Percentiles rank a stretch among this genome's conserved stretches.
Conservation (phyloP, 441 rosid species). For the Flueggea neowawraea region DNA sequence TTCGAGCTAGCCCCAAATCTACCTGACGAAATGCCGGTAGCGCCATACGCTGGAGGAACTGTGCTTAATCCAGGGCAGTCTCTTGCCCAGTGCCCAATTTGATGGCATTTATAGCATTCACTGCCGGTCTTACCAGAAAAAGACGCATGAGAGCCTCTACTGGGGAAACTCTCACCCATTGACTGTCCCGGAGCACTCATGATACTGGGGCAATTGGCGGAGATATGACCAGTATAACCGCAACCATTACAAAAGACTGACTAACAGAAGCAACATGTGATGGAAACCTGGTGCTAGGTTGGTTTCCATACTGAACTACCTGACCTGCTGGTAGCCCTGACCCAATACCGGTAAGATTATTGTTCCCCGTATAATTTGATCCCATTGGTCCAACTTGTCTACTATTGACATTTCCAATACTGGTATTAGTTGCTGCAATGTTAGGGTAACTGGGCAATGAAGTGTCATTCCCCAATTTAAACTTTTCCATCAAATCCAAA, state of each 20-base stretch:
- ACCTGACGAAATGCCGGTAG: conserved; percentile 33
- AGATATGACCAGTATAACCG: conserved; percentile 53
- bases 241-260: conserved; percentile 46
- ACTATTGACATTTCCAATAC: conserved; percentile 28
- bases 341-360: conserved; percentile 23
- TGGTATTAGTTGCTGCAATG: conserved; percentile 18
- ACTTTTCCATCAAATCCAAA: conserved; percentile 55
- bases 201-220: conserved; percentile 68
- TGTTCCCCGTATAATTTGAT: conserved; percentile 16
- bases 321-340: conserved; percentile 33
- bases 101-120: conserved; percentile 53
- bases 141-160: conserved; percentile 23
- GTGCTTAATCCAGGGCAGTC: conserved; percentile 46
- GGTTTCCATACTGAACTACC: conserved; percentile 44
- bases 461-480: conserved; percentile 33
- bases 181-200: conserved; percentile 52
- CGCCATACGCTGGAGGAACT: conserved; percentile 38
- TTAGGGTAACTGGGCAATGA: conserved; percentile 19
- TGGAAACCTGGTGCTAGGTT: conserved; percentile 30
- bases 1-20: conserved; percentile 42
- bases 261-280: conserved; percentile 7
- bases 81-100: conserved; percentile 58
- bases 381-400: conserved; percentile 17
- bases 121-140: conserved; percentile 20
- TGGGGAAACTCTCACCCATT: conserved; percentile 27